Conservation (phyloP, 176 grass and related monocot species). For the Thalia dealbata region DNA sequence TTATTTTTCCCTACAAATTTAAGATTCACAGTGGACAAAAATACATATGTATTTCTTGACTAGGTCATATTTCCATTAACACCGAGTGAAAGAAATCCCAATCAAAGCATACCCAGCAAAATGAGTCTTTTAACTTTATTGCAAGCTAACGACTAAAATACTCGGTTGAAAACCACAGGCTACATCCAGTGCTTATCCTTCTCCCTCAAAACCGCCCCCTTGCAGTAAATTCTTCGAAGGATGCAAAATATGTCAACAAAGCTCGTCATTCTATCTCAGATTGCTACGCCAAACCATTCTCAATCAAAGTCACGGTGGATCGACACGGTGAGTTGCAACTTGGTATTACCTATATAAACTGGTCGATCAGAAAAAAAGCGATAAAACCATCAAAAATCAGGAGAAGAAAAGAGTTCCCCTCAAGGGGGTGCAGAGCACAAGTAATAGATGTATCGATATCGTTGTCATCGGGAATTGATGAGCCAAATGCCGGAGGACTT, state of each 20-base stretch:
- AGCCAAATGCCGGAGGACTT: constrained; percentile 7
- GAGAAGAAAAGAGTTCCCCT: not conserved
- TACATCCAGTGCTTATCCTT: too few relatives aligned
- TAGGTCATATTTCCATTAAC: too few relatives aligned
- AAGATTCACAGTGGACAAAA: too few relatives aligned
- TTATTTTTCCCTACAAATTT: too few relatives aligned
- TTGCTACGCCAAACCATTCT: not conserved
- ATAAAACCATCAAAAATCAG: not conserved
- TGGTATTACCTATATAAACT: not conserved
- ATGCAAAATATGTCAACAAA: not conserved
- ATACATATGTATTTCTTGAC: too few relatives aligned
- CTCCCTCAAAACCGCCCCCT: too few relatives aligned
- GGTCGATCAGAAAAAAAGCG: too few relatives aligned
- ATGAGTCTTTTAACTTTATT: too few relatives aligned
- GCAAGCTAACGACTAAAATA: too few relatives aligned
- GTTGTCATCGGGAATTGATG: not conserved
- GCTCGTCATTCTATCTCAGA: not conserved
- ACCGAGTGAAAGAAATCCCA: too few relatives aligned
- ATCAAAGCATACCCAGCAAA: too few relatives aligned
- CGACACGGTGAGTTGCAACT: not conserved
- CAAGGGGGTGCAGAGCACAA: not conserved
- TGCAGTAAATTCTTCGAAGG: not conserved
- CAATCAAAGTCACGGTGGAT: constrained; percentile 2
- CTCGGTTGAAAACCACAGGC: too few relatives aligned
- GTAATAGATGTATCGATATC: not conserved